Conservation (phyloP, 2,329 filamentous ascomycete genomes). For the Penicillium digitatum region DNA sequence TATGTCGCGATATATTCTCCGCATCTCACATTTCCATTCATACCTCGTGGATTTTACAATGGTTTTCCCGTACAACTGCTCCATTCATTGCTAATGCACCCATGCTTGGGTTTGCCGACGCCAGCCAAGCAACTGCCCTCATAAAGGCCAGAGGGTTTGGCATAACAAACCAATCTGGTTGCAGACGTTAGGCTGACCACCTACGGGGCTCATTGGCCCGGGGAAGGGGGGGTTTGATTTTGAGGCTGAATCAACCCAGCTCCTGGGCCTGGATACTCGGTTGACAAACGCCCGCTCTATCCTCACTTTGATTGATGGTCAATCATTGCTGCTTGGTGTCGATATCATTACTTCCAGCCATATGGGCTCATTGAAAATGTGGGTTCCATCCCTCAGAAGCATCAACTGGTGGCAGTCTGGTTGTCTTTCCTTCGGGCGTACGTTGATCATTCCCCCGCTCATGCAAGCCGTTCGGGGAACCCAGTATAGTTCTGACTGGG, state of each 20-base stretch:
- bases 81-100: conserved; percentile 26
- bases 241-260: conserved; percentile 11
- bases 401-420: conserved; percentile 61
- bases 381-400: conserved; percentile 50
- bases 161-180: neutral
- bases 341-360: conserved; percentile 57
- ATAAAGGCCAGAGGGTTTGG: conserved; percentile 20
- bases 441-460: conserved; percentile 31
- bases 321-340: conserved; percentile 52
- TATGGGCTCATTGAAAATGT: conserved; percentile 27
- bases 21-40: neutral
- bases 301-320: neutral
- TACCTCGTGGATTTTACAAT: conserved; percentile 1
- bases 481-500: conserved; percentile 30
- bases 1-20: neutral
- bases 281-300: conserved; percentile 10
- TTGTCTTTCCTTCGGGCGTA: conserved; percentile 57
- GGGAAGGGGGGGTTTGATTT: conserved; percentile 23
- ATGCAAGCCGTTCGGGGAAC: conserved; percentile 29
- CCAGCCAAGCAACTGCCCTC: conserved; percentile 14
- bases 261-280: conserved; percentile 13
- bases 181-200: neutral
- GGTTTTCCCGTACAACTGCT: conserved; percentile 15
- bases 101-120: conserved; percentile 22
- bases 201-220: conserved; percentile 20